A percentile compares a stretch with the other conserved stretches of the same genome.
These are phyloP conservation scores for Rugonectria rugulosa DNA, from an alignment of 2,329 filamentous ascomycete genomes.

Conservation along the genomic window DNA sequence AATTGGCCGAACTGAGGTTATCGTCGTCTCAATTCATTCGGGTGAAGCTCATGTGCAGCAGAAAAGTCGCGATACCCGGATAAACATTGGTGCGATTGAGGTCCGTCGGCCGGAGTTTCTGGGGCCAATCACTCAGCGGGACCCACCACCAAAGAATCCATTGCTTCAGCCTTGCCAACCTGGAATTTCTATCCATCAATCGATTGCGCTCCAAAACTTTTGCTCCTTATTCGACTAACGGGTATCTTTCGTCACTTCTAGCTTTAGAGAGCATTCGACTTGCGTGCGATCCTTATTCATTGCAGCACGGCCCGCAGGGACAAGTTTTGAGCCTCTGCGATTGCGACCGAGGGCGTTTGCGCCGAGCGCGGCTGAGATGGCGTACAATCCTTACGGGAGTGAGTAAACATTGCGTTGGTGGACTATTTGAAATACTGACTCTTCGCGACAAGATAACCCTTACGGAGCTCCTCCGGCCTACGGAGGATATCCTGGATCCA, in stretches of 20 bases:
- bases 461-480: conserved; percentile 82
- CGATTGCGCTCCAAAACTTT: conserved; percentile 4
- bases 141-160: conserved; percentile 34
- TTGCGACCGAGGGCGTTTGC: conserved; percentile 25
- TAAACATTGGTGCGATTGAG: conserved; percentile 41
- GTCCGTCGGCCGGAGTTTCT: conserved; percentile 15
- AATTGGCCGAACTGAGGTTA: conserved; percentile 29
- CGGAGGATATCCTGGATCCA: conserved; percentile 70
- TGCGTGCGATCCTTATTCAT: too few relatives aligned
- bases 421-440: conserved; percentile 18
- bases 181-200: conserved; percentile 28
- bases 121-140: conserved; percentile 23
- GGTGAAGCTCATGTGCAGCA: conserved; percentile 15
- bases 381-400: conserved; percentile 70
- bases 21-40: conserved; percentile 26
- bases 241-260: too few relatives aligned
- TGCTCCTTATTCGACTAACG: too few relatives aligned
- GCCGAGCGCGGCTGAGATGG: conserved; percentile 50
- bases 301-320: background rate
- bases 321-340: conserved; percentile 7
- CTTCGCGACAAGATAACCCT: conserved; percentile 50
- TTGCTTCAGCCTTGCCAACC: conserved; percentile 37
- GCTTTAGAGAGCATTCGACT: too few relatives aligned
- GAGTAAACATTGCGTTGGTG: conserved; percentile 25
- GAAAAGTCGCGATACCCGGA: conserved; percentile 41